phyloP scores from a whole-genome alignment of 495 filamentous ascomycete species.

The Extremus antarcticus region DNA sequence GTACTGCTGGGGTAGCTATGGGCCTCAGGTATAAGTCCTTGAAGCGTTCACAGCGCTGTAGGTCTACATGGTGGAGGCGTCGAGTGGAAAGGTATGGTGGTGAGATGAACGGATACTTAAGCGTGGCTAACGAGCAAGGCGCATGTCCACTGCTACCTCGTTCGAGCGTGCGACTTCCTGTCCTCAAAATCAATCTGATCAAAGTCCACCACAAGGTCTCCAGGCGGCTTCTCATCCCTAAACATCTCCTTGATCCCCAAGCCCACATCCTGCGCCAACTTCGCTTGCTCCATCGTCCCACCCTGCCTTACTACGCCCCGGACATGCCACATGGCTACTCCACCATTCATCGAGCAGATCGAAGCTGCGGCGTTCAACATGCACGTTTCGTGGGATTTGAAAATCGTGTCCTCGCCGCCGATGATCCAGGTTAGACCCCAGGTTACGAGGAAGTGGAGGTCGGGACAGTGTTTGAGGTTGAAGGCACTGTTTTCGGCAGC shows the following conservation, averaged over 20 bases:
- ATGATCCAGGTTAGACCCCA: neutral
- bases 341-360: neutral
- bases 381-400: neutral
- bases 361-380: neutral
- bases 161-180: neutral
- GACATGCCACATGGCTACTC: neutral
- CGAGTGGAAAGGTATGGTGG: no score
- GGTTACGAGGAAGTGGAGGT: neutral
- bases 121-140: no score
- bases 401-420: neutral
- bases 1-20: no score
- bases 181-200: neutral
- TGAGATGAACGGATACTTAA: no score
- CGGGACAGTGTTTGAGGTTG: neutral
- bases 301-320: neutral
- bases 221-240: neutral
- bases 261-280: neutral
- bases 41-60: no score
- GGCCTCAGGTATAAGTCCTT: no score
- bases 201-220: neutral
- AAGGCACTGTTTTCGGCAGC: neutral
- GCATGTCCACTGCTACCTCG: no score
- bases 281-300: neutral
- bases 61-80: no score
- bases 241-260: neutral